These are phyloP conservation scores for Penicillium sp. DNA, from an alignment of 2,329 filamentous ascomycete genomes.

Conservation along the genomic window DNA sequence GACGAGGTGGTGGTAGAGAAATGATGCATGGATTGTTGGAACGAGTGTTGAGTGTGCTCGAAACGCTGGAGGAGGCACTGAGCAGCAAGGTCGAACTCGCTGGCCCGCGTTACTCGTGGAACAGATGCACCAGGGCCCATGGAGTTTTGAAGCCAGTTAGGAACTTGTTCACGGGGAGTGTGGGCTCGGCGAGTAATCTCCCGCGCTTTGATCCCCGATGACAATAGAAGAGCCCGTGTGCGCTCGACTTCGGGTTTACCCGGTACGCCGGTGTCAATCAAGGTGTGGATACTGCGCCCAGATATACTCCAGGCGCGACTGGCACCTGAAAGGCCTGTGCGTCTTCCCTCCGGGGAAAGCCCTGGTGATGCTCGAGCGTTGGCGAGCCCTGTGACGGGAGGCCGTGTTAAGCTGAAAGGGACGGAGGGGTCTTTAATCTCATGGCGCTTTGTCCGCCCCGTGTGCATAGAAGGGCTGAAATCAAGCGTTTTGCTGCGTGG, in stretches of 20 bases:
- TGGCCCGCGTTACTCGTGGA: constrained; percentile 45
- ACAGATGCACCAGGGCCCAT: constrained; percentile 32
- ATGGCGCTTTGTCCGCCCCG: constrained; percentile 23
- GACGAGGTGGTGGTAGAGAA: constrained; percentile 49
- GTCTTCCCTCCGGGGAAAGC: constrained; percentile 29
- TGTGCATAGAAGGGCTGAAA: constrained; percentile 30
- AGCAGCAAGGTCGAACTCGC: constrained; percentile 56
- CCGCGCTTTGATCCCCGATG: constrained; percentile 84
- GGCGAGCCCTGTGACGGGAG: constrained; percentile 49
- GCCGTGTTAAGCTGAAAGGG: constrained; percentile 33
- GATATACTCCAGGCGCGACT: constrained; percentile 60
- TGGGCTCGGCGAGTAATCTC: constrained; percentile 70
- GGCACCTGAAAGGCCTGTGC: constrained; percentile 36
- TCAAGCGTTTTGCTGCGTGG: constrained; percentile 27
- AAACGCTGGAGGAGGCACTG: constrained; percentile 50
- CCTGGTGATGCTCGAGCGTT: constrained; percentile 36
- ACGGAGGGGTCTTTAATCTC: constrained; percentile 29
- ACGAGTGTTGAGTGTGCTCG: constrained; percentile 43
- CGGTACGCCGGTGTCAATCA: constrained; percentile 41
- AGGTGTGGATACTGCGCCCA: constrained; percentile 44
- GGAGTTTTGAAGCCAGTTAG: constrained; percentile 36
- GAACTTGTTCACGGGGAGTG: constrained; percentile 39
- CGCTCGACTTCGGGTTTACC: constrained; percentile 75
- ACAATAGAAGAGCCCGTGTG: constrained; percentile 72
- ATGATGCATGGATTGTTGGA: constrained; percentile 45